Evolutionary conservation across 1,139 yeast genomes (phyloP).

Genomic region (Zygoascus hellenicus): DNA sequence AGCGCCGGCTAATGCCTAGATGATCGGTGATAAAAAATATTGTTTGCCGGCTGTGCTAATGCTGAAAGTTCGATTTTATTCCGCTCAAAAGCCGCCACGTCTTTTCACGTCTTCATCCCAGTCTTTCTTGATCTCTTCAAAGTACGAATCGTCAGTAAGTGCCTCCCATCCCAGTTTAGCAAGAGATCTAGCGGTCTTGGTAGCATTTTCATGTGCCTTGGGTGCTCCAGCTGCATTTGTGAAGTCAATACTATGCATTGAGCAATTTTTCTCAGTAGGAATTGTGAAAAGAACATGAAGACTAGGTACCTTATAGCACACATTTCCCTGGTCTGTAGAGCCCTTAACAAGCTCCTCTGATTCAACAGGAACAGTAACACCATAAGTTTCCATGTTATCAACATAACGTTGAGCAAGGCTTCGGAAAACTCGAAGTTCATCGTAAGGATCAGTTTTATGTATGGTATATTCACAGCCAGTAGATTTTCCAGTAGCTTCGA

Average conservation of each 20-base stretch:
- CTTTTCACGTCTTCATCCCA: not conserved
- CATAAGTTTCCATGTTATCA: not conserved
- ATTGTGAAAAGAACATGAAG: not conserved
- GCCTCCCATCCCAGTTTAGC: not conserved
- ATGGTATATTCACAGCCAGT: not conserved
- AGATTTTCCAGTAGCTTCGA: not conserved
- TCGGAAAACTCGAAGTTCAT: not conserved
- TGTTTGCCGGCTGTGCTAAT: too few species aligned
- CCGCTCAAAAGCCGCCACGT: not conserved
- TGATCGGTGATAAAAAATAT: too few species aligned
- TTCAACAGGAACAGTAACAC: not conserved
- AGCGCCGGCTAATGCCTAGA: too few species aligned
- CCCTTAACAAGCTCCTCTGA: not conserved
- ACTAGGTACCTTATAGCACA: not conserved
- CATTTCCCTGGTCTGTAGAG: slow-evolving; percentile 2
- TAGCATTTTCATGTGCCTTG: slow-evolving; percentile 1
- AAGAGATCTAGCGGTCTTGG: not conserved
- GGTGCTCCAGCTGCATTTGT: not conserved
- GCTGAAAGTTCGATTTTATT: too few species aligned
- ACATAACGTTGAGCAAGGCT: not conserved
- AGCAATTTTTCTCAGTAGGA: not conserved
- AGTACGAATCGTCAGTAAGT: not conserved
- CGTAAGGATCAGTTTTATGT: not conserved
- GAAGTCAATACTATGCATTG: not conserved
- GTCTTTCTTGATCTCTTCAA: not conserved